These are phyloP conservation scores for Populus nigra DNA, from an alignment of 345 rosid genomes.

Conservation along the genomic window DNA sequence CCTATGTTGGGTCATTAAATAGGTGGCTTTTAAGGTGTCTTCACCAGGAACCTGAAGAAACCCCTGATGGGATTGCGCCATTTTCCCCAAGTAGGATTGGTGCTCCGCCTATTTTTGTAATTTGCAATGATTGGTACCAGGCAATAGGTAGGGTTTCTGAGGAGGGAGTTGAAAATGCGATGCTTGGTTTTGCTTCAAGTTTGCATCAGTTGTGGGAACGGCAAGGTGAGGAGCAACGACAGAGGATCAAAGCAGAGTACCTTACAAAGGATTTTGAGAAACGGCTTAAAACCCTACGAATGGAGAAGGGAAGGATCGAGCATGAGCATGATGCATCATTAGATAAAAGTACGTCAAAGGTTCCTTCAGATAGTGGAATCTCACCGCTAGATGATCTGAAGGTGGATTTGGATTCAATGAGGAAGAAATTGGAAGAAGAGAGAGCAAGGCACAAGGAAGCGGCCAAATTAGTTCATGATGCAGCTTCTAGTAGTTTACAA, in stretches of 20 bases:
- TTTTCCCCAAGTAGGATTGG: conserved; percentile 85
- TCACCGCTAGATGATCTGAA: conserved; percentile 76
- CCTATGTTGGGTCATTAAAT: conserved; percentile 63
- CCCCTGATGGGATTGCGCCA: conserved; percentile 76
- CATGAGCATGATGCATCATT: conserved; percentile 57
- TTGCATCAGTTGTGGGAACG: conserved; percentile 80
- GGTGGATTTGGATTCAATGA: conserved; percentile 86
- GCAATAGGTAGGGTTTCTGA: conserved; percentile 69
- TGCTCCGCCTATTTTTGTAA: conserved; percentile 72
- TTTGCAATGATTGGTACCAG: conserved; percentile 90
- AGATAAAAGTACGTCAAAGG: conserved; percentile 56
- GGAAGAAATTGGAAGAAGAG: conserved; percentile 70
- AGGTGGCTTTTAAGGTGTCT: conserved; percentile 82
- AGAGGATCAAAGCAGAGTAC: conserved; percentile 75
- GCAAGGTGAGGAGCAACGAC: conserved; percentile 79
- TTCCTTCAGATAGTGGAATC: conserved; percentile 56
- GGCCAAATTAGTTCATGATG: conserved; percentile 59
- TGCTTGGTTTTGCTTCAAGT: conserved; percentile 63
- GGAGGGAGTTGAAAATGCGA: conserved; percentile 54
- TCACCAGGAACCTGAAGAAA: conserved; percentile 61
- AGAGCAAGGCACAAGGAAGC: conserved; percentile 73
- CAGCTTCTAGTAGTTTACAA: conserved; percentile 77
- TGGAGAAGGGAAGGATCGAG: conserved; percentile 59
- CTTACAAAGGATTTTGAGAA: conserved; percentile 76
- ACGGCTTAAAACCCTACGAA: conserved; percentile 49